These are phyloP conservation scores for Aspergillus brunneoviolaceus DNA, from an alignment of 2,329 filamentous ascomycete species.

Conservation along the genomic window DNA sequence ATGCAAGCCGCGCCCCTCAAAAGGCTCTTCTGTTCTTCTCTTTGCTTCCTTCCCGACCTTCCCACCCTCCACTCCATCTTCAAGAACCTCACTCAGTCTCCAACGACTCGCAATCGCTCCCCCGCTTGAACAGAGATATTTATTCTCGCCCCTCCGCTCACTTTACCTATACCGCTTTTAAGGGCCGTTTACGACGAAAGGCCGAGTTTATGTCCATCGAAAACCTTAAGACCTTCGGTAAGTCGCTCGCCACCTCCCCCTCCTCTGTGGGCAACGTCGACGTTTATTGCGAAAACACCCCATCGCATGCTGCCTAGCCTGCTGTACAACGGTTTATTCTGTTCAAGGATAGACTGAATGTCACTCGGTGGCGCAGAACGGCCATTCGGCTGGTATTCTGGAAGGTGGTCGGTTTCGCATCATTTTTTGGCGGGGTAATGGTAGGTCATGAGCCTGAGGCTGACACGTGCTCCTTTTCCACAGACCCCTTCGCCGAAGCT, in stretches of 20 bases:
- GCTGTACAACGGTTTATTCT: background rate
- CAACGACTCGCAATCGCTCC: conserved; percentile 23
- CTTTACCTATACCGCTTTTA: conserved; percentile 39
- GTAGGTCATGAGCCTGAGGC: conserved; percentile 29
- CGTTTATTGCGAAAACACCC: background rate
- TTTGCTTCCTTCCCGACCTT: conserved; percentile 28
- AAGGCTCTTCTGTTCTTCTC: conserved; percentile 35
- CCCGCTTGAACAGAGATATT: conserved; percentile 28
- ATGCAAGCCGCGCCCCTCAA: conserved; percentile 31
- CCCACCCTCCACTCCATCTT: conserved; percentile 18
- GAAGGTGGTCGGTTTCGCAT: conserved; percentile 12
- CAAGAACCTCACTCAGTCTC: background rate
- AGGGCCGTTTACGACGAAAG: conserved; percentile 57
- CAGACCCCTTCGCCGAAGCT: conserved; percentile 99
- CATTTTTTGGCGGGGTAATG: conserved; percentile 38
- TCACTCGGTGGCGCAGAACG: background rate
- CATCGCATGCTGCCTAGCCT: background rate
- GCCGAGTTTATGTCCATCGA: conserved; percentile 97
- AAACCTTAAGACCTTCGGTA: conserved; percentile 96
- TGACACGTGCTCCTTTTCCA: conserved; percentile 32
- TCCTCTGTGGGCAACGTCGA: conserved; percentile 1
- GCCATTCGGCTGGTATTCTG: conserved; percentile 1
- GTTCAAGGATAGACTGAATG: background rate
- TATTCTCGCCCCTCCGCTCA: conserved; percentile 30
- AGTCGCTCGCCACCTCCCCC: conserved; percentile 45